Evolutionary conservation across 495 filamentous ascomycete genomes (phyloP).

Genomic region (Hamigera avellanea): DNA sequence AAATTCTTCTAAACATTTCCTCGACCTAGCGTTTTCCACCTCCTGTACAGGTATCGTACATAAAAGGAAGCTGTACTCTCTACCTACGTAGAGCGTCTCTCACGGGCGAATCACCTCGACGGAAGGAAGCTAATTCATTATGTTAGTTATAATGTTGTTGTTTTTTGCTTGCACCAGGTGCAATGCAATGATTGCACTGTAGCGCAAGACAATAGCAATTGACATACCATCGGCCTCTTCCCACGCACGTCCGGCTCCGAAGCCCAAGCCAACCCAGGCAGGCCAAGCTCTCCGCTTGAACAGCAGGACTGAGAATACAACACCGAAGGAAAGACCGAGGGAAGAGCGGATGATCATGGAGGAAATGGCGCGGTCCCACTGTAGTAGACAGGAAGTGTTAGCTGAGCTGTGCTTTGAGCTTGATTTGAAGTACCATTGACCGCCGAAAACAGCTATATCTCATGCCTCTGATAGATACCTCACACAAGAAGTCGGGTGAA

Average conservation of each 20-base stretch:
- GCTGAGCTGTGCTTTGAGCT: not conserved
- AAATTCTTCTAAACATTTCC: conserved; percentile 6
- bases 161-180: not conserved
- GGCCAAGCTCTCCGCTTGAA: conserved; percentile 98
- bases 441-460: too few species aligned
- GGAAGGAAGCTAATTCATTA: conserved; percentile 31
- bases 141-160: not conserved
- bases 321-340: conserved; percentile 87
- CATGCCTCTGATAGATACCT: too few species aligned
- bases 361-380: conserved; percentile 98
- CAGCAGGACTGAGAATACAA: conserved; percentile 94
- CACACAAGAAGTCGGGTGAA: not conserved
- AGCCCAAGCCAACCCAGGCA: conserved; percentile 80
- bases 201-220: too few species aligned
- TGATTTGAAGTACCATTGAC: too few species aligned
- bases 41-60: conserved; percentile 39
- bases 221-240: conserved; percentile 60
- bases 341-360: conserved; percentile 91
- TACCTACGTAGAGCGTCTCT: conserved; percentile 35
- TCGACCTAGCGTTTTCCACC: conserved; percentile 1
- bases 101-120: conserved; percentile 33
- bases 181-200: too few species aligned
- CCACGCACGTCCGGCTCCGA: conserved; percentile 91
- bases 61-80: conserved; percentile 12
- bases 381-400: conserved; percentile 5